Evolutionary conservation across 78 protist species (phyloP).

Genomic region (Mastigamoeba balamuthi): DNA sequence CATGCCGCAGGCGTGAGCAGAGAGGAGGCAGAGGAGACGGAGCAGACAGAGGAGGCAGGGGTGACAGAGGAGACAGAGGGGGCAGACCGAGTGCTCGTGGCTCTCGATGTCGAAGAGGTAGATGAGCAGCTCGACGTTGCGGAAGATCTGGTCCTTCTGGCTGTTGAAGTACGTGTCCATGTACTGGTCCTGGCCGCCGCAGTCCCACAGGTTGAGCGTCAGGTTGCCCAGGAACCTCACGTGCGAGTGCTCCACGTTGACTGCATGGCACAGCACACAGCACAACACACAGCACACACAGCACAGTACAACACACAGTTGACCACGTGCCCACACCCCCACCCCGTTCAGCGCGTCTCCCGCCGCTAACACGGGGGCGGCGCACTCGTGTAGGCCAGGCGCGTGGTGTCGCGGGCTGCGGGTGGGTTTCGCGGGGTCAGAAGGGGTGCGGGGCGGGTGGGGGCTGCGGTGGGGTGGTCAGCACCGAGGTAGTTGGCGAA

Average conservation of each 20-base stretch:
- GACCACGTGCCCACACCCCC: no score
- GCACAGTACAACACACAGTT: no score
- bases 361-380: background rate
- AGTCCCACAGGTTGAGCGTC: slow-evolving; percentile 94
- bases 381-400: slow-evolving; percentile 80
- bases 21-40: slow-evolving; percentile 24
- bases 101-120: slow-evolving; percentile 89
- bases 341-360: background rate
- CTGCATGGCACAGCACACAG: no score
- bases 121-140: slow-evolving; percentile 90
- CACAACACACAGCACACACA: no score
- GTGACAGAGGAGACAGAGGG: background rate
- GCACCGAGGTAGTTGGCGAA: slow-evolving; percentile 86
- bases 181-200: slow-evolving; percentile 96
- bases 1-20: no score
- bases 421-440: background rate
- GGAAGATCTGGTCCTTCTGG: slow-evolving; percentile 92
- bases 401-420: slow-evolving; percentile 82
- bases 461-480: background rate
- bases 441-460: background rate
- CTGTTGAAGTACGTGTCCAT: slow-evolving; percentile 88
- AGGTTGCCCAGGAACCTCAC: slow-evolving; percentile 94
- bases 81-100: slow-evolving; percentile 18
- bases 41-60: slow-evolving; percentile 7
- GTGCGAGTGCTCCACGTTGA: slow-evolving; percentile 92